These are phyloP conservation scores for Solanum hybrid DNA, from an alignment of 305 asterid species.

Conservation along the genomic window DNA sequence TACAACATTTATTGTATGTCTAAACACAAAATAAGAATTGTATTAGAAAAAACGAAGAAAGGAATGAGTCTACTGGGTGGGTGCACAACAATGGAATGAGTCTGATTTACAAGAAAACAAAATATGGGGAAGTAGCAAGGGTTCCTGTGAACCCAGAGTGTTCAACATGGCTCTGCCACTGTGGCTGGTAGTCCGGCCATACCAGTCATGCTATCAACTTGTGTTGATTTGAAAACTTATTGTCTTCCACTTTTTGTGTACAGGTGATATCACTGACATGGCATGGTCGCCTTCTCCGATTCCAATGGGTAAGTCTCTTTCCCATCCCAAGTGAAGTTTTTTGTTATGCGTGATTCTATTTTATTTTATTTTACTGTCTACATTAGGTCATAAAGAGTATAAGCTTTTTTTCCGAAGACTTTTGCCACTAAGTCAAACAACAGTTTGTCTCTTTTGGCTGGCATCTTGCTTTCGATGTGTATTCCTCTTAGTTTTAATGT, in stretches of 20 bases:
- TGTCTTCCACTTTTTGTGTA: conserved; percentile 10
- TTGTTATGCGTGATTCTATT: background rate
- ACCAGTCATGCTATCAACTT: background rate
- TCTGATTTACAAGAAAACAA: background rate
- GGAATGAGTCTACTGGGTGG: background rate
- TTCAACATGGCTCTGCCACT: background rate
- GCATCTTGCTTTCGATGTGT: background rate
- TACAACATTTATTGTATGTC: background rate
- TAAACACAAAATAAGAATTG: background rate
- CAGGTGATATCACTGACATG: conserved; percentile 84
- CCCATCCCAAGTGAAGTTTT: background rate
- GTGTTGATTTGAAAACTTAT: background rate
- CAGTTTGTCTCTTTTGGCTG: background rate
- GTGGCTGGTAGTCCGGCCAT: background rate
- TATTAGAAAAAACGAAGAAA: background rate
- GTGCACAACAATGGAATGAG: background rate
- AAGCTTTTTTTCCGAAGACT: background rate
- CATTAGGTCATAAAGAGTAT: background rate
- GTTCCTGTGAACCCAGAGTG: background rate
- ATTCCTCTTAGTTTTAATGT: background rate
- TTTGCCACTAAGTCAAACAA: background rate
- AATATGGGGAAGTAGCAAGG: background rate
- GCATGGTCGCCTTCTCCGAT: conserved; percentile 71
- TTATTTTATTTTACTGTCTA: background rate
- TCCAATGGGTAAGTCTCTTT: conserved; percentile 37